Percentiles rank a stretch among this genome's conserved stretches.
phyloP scores from a whole-genome alignment of 1,284 basidiomycete genomes.

The Leucoagaricus sp. region DNA sequence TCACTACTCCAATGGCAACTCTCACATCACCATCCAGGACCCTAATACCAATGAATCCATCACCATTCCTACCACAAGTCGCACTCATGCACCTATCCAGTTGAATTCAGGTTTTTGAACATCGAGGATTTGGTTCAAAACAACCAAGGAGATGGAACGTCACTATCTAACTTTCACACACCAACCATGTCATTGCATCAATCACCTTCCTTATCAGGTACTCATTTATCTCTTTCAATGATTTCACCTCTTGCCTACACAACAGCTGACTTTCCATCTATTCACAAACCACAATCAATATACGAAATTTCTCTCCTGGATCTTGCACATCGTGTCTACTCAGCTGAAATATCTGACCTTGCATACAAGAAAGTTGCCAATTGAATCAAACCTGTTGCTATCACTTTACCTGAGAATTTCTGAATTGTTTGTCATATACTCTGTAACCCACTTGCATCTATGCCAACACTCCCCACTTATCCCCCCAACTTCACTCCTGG shows the following conservation, averaged over 20 bases:
- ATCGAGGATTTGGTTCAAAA: conserved; percentile 14
- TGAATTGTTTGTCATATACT: conserved; percentile 15
- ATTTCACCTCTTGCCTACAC: conserved; percentile 1
- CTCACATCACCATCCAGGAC: conserved; percentile 15
- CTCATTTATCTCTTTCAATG: background rate
- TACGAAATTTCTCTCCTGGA: background rate
- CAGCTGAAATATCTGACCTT: no score
- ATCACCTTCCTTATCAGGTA: background rate
- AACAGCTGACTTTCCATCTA: background rate
- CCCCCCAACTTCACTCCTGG: conserved; percentile 18
- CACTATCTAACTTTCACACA: background rate
- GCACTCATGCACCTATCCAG: background rate
- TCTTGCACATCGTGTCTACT: no score
- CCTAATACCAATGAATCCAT: conserved; percentile 17
- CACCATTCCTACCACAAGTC: conserved; percentile 18
- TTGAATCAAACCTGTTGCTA: background rate
- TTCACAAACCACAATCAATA: background rate
- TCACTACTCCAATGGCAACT: conserved; percentile 15
- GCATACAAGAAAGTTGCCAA: conserved; percentile 12
- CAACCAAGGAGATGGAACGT: background rate
- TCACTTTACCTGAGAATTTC: conserved; percentile 17
- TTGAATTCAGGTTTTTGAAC: conserved; percentile 4
- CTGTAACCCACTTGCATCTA: conserved; percentile 11
- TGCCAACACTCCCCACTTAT: conserved; percentile 12
- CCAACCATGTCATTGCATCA: background rate